Percentiles rank a stretch among this genome's conserved stretches.
Conservation (phyloP, 306 rosid species). For the Lupinus albus region DNA sequence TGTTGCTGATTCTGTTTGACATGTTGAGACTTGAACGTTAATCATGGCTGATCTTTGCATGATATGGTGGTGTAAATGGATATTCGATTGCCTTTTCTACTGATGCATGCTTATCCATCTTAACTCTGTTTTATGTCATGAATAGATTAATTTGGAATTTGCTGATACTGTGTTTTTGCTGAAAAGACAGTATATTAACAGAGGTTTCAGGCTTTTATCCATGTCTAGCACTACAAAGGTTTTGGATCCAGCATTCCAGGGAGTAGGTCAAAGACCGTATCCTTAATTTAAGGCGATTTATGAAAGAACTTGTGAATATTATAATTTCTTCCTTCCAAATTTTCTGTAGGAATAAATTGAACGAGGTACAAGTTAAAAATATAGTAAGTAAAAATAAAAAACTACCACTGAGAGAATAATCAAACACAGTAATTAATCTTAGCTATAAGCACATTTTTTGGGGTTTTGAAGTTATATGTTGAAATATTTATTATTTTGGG, state of each 20-base stretch:
- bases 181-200: constrained; percentile 42
- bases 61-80: constrained; percentile 20
- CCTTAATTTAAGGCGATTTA: constrained; percentile 47
- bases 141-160: constrained; percentile 36
- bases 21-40: too few relatives aligned
- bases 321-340: background rate
- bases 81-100: constrained; percentile 21
- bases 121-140: too few relatives aligned
- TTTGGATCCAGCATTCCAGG: constrained; percentile 98
- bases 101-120: too few relatives aligned
- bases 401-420: background rate
- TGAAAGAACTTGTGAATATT: background rate
- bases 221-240: constrained; percentile 69
- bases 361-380: background rate
- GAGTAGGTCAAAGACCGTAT: constrained; percentile 93
- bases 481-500: constrained; percentile 31
- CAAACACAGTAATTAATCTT: constrained; percentile 14
- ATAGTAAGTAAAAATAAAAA: too few relatives aligned
- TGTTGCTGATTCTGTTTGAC: constrained; percentile 9
- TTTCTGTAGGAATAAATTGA: background rate
- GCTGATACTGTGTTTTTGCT: constrained; percentile 40
- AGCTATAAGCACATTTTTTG: constrained; percentile 35
- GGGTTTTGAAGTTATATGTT: constrained; percentile 33
- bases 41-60: background rate
- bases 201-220: constrained; percentile 48